Conservation (phyloP, 352 stramenopile genomes). For the Phytopythium mirpurense region DNA sequence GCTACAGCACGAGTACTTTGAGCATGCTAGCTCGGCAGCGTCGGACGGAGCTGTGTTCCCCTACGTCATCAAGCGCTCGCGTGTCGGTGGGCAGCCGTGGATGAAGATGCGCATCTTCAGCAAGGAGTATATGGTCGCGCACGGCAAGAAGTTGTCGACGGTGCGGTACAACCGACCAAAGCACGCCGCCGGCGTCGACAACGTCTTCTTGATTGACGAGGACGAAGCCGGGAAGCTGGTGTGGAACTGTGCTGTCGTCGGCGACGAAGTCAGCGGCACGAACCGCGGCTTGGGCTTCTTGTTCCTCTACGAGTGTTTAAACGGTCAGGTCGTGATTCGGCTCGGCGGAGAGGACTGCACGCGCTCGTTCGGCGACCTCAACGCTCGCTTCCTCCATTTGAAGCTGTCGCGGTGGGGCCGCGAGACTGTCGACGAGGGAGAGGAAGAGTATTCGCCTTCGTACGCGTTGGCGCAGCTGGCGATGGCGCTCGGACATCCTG, state of each 20-base stretch:
- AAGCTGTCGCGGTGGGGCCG: conserved; percentile 82
- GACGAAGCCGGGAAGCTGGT: conserved; percentile 76
- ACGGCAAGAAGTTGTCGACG: conserved; percentile 77
- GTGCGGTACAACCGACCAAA: conserved; percentile 84
- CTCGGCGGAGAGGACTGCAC: conserved; percentile 71
- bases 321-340: conserved; percentile 54
- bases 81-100: conserved; percentile 79
- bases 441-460: conserved; percentile 73
- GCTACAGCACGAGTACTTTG: conserved; percentile 63
- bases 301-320: conserved; percentile 82
- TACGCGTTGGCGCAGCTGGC: conserved; percentile 74
- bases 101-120: conserved; percentile 78
- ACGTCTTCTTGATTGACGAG: conserved; percentile 68
- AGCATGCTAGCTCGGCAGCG: conserved; percentile 26
- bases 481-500: conserved; percentile 55
- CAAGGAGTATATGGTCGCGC: conserved; percentile 64
- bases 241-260: conserved; percentile 78
- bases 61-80: conserved; percentile 36
- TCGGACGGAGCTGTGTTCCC: background rate
- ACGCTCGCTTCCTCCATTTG: conserved; percentile 70
- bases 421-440: conserved; percentile 79
- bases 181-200: conserved; percentile 38
- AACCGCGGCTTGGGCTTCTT: conserved; percentile 76
- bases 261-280: conserved; percentile 76
- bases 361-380: conserved; percentile 72